Evolutionary conservation across 2,329 filamentous ascomycete species (phyloP).

Genomic region (Lachnellula hyalina): DNA sequence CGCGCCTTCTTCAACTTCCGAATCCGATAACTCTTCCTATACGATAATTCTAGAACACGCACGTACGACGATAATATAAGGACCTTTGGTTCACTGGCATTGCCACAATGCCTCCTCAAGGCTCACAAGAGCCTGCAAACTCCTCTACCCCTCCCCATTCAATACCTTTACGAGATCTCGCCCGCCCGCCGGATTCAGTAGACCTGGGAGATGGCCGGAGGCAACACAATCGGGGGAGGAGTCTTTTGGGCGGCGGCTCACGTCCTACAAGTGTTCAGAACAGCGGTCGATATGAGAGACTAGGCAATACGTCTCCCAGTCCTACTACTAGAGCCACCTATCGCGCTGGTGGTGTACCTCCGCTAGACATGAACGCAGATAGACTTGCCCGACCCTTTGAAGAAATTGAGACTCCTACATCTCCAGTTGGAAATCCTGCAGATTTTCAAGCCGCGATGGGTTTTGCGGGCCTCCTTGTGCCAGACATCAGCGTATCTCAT

Average conservation of each 20-base stretch:
- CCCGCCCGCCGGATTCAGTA: conserved; percentile 30
- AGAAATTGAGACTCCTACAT: conserved; percentile 23
- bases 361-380: conserved; percentile 8
- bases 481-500: conserved; percentile 29
- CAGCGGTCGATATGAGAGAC: conserved; percentile 29
- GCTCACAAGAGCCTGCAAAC: conserved; percentile 37
- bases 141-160: conserved; percentile 48
- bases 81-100: conserved; percentile 19
- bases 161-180: conserved; percentile 66
- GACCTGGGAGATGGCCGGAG: conserved; percentile 23
- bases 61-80: conserved; percentile 10
- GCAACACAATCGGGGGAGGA: conserved; percentile 28
- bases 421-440: conserved; percentile 27
- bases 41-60: conserved; percentile 3
- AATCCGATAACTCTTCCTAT: not conserved
- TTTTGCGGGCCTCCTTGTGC: conserved; percentile 31
- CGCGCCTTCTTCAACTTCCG: not conserved
- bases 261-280: conserved; percentile 24
- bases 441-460: conserved; percentile 31
- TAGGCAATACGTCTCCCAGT: conserved; percentile 27
- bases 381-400: conserved; percentile 9
- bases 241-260: conserved; percentile 26
- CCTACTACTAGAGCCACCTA: conserved; percentile 16
- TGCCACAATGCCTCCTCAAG: conserved; percentile 43
- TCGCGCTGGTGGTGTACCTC: conserved; percentile 7